phyloP scores from a whole-genome alignment of 495 filamentous ascomycete species.

The Trichocladium antarcticum region DNA sequence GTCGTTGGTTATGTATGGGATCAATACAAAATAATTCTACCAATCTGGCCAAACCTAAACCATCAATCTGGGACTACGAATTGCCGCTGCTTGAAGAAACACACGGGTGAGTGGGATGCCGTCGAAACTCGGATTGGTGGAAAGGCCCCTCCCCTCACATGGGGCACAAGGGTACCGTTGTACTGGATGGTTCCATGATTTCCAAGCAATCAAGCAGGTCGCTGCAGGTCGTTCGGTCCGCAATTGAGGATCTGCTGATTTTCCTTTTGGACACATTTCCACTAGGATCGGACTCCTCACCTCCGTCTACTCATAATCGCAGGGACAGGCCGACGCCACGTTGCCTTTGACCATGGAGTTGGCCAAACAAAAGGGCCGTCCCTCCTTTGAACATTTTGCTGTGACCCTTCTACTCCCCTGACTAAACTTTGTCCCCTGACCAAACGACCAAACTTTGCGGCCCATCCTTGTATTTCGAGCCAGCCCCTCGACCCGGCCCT shows the following conservation, averaged over 20 bases:
- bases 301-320: background rate
- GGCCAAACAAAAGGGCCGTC: background rate
- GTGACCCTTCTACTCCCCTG: background rate
- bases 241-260: constrained; percentile 24
- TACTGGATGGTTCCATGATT: constrained; percentile 7
- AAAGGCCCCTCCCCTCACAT: too few relatives aligned
- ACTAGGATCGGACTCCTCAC: background rate
- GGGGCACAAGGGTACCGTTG: background rate
- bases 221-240: constrained; percentile 16
- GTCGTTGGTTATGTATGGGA: constrained; percentile 9
- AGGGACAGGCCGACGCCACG: background rate
- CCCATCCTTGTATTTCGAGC: too few relatives aligned
- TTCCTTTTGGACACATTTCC: constrained; percentile 25
- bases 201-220: constrained; percentile 19
- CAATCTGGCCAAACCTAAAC: constrained; percentile 1
- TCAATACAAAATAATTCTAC: background rate
- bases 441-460: too few relatives aligned
- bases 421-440: too few relatives aligned
- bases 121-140: too few relatives aligned
- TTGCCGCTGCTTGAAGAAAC: too few relatives aligned
- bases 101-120: too few relatives aligned
- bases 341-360: background rate
- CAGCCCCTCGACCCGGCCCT: too few relatives aligned
- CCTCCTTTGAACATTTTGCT: background rate
- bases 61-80: too few relatives aligned